phyloP scores from a whole-genome alignment of 1,284 basidiomycete species.

The Neonothopanus nambi region DNA sequence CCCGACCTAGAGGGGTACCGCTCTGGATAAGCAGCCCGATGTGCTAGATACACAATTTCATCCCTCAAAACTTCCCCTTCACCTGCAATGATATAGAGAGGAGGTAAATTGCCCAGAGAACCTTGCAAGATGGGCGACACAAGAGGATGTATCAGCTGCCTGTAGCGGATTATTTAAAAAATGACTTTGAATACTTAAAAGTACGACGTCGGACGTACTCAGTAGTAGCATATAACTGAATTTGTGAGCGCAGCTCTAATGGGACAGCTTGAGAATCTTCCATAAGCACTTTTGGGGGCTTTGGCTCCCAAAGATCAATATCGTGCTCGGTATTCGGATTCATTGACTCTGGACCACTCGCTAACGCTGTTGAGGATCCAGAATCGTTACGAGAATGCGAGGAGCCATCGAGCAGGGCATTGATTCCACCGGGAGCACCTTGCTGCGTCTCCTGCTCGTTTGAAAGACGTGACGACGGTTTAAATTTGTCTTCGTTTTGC shows the following conservation, averaged over 20 bases:
- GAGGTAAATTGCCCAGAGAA: conserved; percentile 82
- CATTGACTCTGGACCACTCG: no score
- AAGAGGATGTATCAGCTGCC: conserved; percentile 78
- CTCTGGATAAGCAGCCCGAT: conserved; percentile 79
- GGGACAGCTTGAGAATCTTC: conserved; percentile 45
- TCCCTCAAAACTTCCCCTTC: conserved; percentile 82
- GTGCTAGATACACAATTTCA: conserved; percentile 81
- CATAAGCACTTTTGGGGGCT: conserved; percentile 62
- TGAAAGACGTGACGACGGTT: background rate
- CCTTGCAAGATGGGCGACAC: conserved; percentile 78
- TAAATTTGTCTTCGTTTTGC: background rate
- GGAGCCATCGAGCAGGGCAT: background rate
- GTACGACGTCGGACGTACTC: conserved; percentile 40
- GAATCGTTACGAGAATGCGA: background rate
- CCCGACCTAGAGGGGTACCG: conserved; percentile 67
- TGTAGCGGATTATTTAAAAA: conserved; percentile 25
- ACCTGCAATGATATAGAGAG: conserved; percentile 78
- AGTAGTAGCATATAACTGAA: conserved; percentile 84
- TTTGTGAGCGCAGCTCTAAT: conserved; percentile 62
- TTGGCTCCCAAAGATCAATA: conserved; percentile 50
- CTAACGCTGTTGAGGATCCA: background rate
- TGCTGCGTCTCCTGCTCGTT: conserved; percentile 1
- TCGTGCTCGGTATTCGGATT: conserved; percentile 22
- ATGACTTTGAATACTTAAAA: background rate
- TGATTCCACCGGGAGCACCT: no score